Evolutionary conservation across 2,329 filamentous ascomycete genomes (phyloP).

Genomic region (Diaporthe citrichinensis): DNA sequence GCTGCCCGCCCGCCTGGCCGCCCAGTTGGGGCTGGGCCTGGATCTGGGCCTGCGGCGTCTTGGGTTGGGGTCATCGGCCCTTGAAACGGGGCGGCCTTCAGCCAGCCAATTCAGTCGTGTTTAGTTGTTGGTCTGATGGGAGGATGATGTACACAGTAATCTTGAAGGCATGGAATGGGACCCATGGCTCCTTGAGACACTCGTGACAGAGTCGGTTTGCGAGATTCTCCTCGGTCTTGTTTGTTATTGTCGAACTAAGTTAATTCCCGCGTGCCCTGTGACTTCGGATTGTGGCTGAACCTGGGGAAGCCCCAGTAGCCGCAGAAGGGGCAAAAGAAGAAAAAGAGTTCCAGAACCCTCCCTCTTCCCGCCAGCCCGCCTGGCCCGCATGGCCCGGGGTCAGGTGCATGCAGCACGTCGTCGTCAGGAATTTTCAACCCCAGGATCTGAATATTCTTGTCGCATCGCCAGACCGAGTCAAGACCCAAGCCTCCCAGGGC

Average conservation of each 20-base stretch:
- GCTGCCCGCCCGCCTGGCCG: constrained; percentile 12
- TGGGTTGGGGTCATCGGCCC: constrained; percentile 10
- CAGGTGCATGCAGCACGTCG: constrained; percentile 29
- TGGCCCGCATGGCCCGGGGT: constrained; percentile 17
- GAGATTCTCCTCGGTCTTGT: not conserved
- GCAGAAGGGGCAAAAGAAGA: not conserved
- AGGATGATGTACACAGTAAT: not conserved
- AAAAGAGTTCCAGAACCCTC: constrained; percentile 7
- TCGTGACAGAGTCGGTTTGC: constrained; percentile 10
- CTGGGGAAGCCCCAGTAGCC: constrained; percentile 13
- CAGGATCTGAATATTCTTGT: constrained; percentile 13
- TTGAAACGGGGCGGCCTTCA: constrained; percentile 1
- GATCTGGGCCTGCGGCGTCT: constrained; percentile 26
- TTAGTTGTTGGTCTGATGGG: not conserved
- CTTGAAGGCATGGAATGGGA: constrained; percentile 1
- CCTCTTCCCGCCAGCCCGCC: not conserved
- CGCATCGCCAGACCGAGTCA: constrained; percentile 10
- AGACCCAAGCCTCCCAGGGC: not conserved
- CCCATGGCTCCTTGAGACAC: not conserved
- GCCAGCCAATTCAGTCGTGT: not conserved
- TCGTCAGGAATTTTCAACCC: constrained; percentile 21
- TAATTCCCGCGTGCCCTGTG: constrained; percentile 20
- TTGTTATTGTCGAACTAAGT: not conserved
- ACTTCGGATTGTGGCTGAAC: constrained; percentile 23
- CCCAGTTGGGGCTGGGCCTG: constrained; percentile 17